Percentiles rank a stretch among this genome's conserved stretches.
Evolutionary conservation across 106 monocot species (phyloP).

Genomic region (Acorus calamus): DNA sequence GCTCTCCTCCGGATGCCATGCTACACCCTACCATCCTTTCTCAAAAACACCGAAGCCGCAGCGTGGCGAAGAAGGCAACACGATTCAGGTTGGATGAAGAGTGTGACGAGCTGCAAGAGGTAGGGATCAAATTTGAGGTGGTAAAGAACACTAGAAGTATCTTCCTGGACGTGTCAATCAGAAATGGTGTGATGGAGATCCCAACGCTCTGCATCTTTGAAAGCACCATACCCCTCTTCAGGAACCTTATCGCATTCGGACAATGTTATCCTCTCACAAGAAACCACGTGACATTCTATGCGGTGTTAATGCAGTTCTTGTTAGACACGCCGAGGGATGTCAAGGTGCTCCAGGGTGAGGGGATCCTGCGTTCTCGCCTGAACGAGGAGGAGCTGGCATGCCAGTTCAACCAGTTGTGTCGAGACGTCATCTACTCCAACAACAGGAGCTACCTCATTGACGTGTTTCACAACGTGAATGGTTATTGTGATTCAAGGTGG

Average conservation of each 20-base stretch:
- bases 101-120: too few relatives aligned
- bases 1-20: too few relatives aligned
- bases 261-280: background rate
- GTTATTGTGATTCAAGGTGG: slow-evolving; percentile 8
- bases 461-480: slow-evolving; percentile 11
- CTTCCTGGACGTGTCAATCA: slow-evolving; percentile 9
- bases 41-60: too few relatives aligned
- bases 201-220: background rate
- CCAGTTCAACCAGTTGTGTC: slow-evolving; percentile 13
- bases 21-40: too few relatives aligned
- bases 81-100: too few relatives aligned
- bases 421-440: background rate
- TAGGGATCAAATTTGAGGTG: too few relatives aligned
- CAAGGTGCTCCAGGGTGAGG: too few relatives aligned
- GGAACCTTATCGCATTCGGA: too few relatives aligned
- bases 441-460: background rate
- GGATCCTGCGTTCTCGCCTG: slow-evolving; percentile 2
- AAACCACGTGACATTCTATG: too few relatives aligned
- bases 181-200: background rate
- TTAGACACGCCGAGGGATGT: background rate
- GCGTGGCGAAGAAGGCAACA: too few relatives aligned
- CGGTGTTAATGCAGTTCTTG: too few relatives aligned
- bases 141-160: too few relatives aligned
- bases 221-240: background rate
- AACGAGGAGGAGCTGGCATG: slow-evolving; percentile 6